Base-by-base conservation (phyloP, 148 eudicot genomes). In the Fagopyrum esculentum region DNA sequence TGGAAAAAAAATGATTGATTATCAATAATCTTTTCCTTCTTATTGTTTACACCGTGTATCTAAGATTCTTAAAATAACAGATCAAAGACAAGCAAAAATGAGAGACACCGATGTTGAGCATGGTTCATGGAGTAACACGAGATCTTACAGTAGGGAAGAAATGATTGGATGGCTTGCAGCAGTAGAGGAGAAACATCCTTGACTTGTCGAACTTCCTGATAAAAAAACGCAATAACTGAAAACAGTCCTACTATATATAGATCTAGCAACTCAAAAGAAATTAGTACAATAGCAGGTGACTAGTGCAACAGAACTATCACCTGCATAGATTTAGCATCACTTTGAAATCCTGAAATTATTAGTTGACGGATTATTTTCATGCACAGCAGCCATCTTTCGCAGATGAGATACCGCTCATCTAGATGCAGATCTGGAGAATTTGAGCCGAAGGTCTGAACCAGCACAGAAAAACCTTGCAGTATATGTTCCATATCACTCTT, bases 351-450 rank as follows among this genome's bases (percentile, higher is more conserved):
- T 16, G 87, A 89, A 77, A 89, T 80, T 73, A 84, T 84, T 72
- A 96, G 77, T 73, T 90, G 98, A 7, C 98, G 92, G 77, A 90
- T 82, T 72, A 96, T 96, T 84, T 92, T 96, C 79, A 85, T 80
- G 80, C 99, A 96, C 30, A 96, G 80, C 82, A 90, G 89, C 98
- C 99, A 96, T 82, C 99, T 92, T 84, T 96, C 94, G 78, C 97
- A 92, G 35, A 81, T 89, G 45, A 96, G 82, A 77, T 84, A 87
- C 74, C 89, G 86, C 85, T 96, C 97, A 81, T 87, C 89, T 75
- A 87, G 88, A 66, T 73, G 82, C 72, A 79, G 79, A 48, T 87
- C 87, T 30, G 76, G 57, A 35, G 81, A 59, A 85, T 79, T 83
- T 74, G 90, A 78, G 54, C 82, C 79, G 30, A 77, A 68, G 77